These are phyloP conservation scores for Rubroboletus satanas DNA, from an alignment of 768 basidiomycete species.

Conservation along the genomic window DNA sequence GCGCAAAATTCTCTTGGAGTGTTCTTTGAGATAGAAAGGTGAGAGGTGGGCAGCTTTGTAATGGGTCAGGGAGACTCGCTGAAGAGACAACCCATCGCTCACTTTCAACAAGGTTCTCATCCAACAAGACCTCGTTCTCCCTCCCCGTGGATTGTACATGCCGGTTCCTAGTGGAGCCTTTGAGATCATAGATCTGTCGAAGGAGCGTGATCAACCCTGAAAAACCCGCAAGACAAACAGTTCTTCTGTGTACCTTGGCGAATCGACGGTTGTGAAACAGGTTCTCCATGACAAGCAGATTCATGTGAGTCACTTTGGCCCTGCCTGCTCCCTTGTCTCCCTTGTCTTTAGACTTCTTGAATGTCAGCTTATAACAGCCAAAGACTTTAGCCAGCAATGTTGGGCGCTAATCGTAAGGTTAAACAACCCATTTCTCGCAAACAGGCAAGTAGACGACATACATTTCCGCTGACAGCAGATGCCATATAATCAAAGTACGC, in stretches of 20 bases:
- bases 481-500: conserved; percentile 99
- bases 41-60: conserved; percentile 71
- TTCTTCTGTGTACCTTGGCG: conserved; percentile 56
- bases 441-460: conserved; percentile 35
- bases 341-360: conserved; percentile 74
- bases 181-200: conserved; percentile 88
- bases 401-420: conserved; percentile 58
- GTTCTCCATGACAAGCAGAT: conserved; percentile 97
- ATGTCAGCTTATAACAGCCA: conserved; percentile 92
- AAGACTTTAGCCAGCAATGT: conserved; percentile 95
- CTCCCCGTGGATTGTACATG: conserved; percentile 87
- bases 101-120: conserved; percentile 96
- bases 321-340: conserved; percentile 57
- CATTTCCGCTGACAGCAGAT: conserved; percentile 82
- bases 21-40: conserved; percentile 95
- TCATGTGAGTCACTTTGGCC: conserved; percentile 86
- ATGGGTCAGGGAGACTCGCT: conserved; percentile 7
- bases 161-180: conserved; percentile 92
- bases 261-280: conserved; percentile 91
- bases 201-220: neutral
- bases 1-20: conserved; percentile 88
- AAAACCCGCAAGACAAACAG: neutral
- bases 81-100: conserved; percentile 20
- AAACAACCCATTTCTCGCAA: neutral
- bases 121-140: conserved; percentile 90